phyloP scores from a whole-genome alignment of 441 rosid species.

The Dalechampia spathulata region DNA sequence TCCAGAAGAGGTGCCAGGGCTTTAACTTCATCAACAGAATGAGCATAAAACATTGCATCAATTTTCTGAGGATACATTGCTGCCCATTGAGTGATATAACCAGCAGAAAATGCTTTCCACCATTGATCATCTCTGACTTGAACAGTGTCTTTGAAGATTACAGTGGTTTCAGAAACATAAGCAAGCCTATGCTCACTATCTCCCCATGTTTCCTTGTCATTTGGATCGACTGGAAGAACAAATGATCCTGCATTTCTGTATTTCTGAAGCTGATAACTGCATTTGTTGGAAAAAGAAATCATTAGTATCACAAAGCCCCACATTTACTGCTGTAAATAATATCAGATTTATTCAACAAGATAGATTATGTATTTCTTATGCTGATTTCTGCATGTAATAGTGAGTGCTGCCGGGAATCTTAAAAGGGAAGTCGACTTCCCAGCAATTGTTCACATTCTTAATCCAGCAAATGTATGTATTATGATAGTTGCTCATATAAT shows the following conservation, averaged over 20 bases:
- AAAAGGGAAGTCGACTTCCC: conserved; percentile 17
- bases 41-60: conserved; percentile 87
- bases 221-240: conserved; percentile 84
- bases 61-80: conserved; percentile 94
- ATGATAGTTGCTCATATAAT: conserved; percentile 10
- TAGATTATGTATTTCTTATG: too few species aligned
- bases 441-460: not conserved
- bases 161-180: conserved; percentile 91
- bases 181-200: conserved; percentile 97
- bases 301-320: conserved; percentile 9
- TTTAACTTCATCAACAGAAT: conserved; percentile 66
- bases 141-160: conserved; percentile 86
- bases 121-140: conserved; percentile 94
- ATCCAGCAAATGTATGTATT: too few species aligned
- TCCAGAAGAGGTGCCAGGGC: conserved; percentile 73
- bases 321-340: conserved; percentile 9
- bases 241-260: conserved; percentile 85
- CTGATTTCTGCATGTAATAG: too few species aligned
- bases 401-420: conserved; percentile 27
- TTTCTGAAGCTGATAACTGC: conserved; percentile 96
- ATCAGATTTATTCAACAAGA: too few species aligned
- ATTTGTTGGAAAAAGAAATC: not conserved
- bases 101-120: conserved; percentile 89
- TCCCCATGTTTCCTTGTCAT: conserved; percentile 92
- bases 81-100: conserved; percentile 97